Conservation (phyloP, 257 asterid species). For the Datura wrightii region DNA sequence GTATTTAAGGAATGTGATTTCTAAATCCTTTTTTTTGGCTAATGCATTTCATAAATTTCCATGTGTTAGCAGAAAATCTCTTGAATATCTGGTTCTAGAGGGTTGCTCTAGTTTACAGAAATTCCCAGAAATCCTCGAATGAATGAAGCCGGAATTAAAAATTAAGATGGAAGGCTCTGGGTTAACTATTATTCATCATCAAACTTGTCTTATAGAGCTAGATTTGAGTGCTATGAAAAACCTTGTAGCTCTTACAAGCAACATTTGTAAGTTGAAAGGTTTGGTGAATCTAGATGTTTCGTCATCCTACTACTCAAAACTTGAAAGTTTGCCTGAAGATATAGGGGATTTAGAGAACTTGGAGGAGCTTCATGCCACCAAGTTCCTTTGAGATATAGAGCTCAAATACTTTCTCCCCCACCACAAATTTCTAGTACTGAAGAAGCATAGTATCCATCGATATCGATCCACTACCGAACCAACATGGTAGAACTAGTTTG, state of each 20-base stretch:
- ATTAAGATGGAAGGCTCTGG: not conserved
- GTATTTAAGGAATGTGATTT: too few relatives aligned
- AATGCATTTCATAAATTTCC: not conserved
- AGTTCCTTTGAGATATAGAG: too few relatives aligned
- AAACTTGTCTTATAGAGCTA: not conserved
- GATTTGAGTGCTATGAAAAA: not conserved
- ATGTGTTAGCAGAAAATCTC: not conserved
- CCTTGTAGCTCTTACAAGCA: not conserved
- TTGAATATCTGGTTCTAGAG: not conserved
- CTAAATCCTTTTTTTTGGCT: too few relatives aligned
- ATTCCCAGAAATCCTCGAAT: not conserved
- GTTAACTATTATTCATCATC: too few relatives aligned
- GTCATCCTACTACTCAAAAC: not conserved
- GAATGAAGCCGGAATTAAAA: not conserved
- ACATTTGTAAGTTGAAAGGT: not conserved
- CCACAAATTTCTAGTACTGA: too few relatives aligned
- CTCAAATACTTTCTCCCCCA: too few relatives aligned
- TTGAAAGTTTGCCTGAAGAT: not conserved
- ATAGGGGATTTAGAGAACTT: not conserved
- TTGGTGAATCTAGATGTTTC: not conserved
- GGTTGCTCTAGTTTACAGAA: not conserved
- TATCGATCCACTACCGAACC: too few relatives aligned
- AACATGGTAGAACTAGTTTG: too few relatives aligned
- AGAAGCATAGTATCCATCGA: too few relatives aligned
- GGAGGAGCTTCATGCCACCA: not conserved